Conservation (phyloP, 495 filamentous ascomycete genomes). For the Aspergillus mulundensis region DNA sequence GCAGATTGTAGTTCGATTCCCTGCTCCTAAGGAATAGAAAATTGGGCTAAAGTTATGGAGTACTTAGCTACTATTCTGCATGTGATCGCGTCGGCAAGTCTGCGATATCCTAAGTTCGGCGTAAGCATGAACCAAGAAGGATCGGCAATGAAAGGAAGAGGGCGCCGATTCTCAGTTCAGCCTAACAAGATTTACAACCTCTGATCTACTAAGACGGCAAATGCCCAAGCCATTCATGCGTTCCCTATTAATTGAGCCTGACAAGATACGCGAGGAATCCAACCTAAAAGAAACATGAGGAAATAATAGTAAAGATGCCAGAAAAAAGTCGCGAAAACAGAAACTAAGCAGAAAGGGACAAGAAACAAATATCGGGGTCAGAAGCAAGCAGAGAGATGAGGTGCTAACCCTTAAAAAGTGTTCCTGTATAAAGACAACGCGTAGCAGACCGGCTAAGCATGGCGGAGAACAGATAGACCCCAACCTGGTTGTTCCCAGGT, state of each 20-base stretch:
- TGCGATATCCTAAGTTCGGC: too few relatives aligned
- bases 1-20: background rate
- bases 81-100: background rate
- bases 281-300: conserved; percentile 35
- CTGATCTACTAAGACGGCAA: conserved; percentile 10
- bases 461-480: conserved; percentile 21
- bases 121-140: background rate
- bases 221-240: conserved; percentile 21
- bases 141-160: background rate
- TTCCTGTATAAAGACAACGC: conserved; percentile 25
- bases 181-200: conserved; percentile 4
- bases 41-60: background rate
- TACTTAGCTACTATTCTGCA: background rate
- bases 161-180: background rate
- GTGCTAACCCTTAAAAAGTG: conserved; percentile 9
- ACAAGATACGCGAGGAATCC: conserved; percentile 36
- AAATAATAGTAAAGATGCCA: conserved; percentile 28
- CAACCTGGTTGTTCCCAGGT: conserved; percentile 20
- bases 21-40: background rate
- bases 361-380: conserved; percentile 21
- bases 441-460: conserved; percentile 38
- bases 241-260: conserved; percentile 42
- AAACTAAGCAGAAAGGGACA: conserved; percentile 27
- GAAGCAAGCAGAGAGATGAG: conserved; percentile 12
- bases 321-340: conserved; percentile 18